Evolutionary conservation across 106 monocot species (phyloP).

Genomic region (Ottelia alismoides): DNA sequence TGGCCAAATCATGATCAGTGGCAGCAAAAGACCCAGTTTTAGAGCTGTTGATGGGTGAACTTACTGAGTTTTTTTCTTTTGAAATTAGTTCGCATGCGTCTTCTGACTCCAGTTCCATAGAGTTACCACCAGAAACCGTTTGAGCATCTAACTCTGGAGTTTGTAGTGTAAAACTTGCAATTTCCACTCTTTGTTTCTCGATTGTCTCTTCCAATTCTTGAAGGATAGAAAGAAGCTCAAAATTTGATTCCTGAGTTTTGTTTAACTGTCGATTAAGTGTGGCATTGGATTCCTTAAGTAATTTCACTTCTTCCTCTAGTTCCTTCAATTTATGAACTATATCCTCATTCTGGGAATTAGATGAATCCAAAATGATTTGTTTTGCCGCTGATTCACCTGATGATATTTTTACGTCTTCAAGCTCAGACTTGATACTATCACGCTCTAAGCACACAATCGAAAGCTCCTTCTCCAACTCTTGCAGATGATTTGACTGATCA

Average conservation of each 20-base stretch:
- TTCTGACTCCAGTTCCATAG: no score
- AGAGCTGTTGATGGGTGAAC: no score
- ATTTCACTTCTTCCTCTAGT: constrained; percentile 69
- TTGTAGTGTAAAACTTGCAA: constrained; percentile 30
- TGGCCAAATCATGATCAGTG: no score
- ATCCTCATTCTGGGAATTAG: constrained; percentile 25
- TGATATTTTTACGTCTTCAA: constrained; percentile 56
- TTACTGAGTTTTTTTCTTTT: no score
- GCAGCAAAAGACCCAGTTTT: no score
- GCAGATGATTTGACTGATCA: constrained; percentile 53
- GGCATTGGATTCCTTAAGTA: constrained; percentile 64
- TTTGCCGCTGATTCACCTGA: constrained; percentile 28
- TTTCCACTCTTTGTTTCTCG: constrained; percentile 62
- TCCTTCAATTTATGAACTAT: constrained; percentile 29
- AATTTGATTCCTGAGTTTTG: constrained; percentile 84
- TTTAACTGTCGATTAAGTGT: constrained; percentile 52
- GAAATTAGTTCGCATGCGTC: no score
- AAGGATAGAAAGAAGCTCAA: constrained; percentile 84
- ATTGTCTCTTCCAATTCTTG: constrained; percentile 85
- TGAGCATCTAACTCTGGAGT: neutral
- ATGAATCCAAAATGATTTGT: constrained; percentile 4
- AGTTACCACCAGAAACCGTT: no score
- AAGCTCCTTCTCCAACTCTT: constrained; percentile 48
- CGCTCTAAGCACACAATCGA: constrained; percentile 40
- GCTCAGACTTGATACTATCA: constrained; percentile 55